These are phyloP conservation scores for Saitozyma sp. DNA, from an alignment of 768 basidiomycete genomes.

Conservation along the genomic window DNA sequence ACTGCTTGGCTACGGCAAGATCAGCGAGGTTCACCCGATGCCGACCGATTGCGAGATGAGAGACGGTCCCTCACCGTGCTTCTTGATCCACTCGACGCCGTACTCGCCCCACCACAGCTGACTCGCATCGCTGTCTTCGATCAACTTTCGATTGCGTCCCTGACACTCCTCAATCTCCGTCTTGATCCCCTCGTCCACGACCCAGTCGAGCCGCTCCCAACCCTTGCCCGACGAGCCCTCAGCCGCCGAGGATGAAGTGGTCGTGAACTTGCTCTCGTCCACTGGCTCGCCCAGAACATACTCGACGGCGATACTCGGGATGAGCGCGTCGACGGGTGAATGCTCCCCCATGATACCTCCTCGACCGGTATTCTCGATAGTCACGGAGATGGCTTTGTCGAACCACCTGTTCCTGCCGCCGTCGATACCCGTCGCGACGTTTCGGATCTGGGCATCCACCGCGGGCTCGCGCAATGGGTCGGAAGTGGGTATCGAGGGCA, in stretches of 20 bases:
- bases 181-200: conserved; percentile 63
- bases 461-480: conserved; percentile 49
- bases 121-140: conserved; percentile 77
- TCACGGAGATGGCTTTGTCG: conserved; percentile 80
- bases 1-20: conserved; percentile 56
- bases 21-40: conserved; percentile 7
- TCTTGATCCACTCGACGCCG: conserved; percentile 84
- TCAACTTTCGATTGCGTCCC: conserved; percentile 61
- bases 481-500: conserved; percentile 46
- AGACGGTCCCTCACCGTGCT: conserved; percentile 59
- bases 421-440: conserved; percentile 64
- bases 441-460: conserved; percentile 73
- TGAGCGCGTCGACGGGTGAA: conserved; percentile 82
- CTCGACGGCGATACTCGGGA: conserved; percentile 82
- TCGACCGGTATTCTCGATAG: conserved; percentile 80
- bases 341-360: conserved; percentile 89
- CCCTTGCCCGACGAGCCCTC: conserved; percentile 9
- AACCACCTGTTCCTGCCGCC: conserved; percentile 79
- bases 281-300: conserved; percentile 73
- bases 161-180: conserved; percentile 64
- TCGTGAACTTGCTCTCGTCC: conserved; percentile 46
- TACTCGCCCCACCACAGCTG: conserved; percentile 79
- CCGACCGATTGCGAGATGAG: neutral
- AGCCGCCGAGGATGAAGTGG: conserved; percentile 11
- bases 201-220: conserved; percentile 74